A percentile compares a stretch with the other conserved stretches of the same genome.
Conservation (phyloP, 202 grass and related monocot genomes). For the Thinopyrum obtusiflorum region DNA sequence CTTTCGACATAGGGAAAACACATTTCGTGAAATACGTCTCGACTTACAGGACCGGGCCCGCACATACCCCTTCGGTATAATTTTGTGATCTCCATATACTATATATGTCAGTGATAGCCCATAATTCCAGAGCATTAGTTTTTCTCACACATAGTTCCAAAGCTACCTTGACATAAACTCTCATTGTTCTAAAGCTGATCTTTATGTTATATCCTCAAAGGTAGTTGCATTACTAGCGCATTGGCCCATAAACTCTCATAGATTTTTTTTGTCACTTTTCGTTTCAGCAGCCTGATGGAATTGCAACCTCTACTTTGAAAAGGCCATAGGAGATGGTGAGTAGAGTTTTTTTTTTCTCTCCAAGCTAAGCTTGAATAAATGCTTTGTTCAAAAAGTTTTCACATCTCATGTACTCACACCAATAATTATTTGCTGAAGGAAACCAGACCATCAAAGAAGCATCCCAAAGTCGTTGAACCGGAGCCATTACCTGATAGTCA, state of each 20-base stretch:
- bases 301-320: constrained; percentile 36
- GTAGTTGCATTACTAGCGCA: not conserved
- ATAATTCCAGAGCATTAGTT: constrained; percentile 16
- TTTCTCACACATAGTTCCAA: not conserved
- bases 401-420: constrained; percentile 15
- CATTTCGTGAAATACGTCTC: too few species aligned
- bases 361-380: not conserved
- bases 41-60: too few species aligned
- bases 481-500: constrained; percentile 40
- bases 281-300: constrained; percentile 73
- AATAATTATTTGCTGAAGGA: constrained; percentile 30
- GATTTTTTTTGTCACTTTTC: constrained; percentile 22
- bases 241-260: not conserved
- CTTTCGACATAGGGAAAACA: too few species aligned
- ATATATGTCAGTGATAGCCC: not conserved
- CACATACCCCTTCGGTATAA: too few species aligned
- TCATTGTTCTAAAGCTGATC: not conserved
- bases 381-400: not conserved
- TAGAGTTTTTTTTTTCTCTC: constrained; percentile 22
- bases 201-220: constrained; percentile 14
- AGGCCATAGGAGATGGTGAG: constrained; percentile 49
- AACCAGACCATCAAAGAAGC: constrained; percentile 40
- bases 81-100: not conserved
- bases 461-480: constrained; percentile 40
- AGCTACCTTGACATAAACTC: not conserved